phyloP scores from a whole-genome alignment of 768 basidiomycete genomes.

The Erythrobasidium yunnanense region DNA sequence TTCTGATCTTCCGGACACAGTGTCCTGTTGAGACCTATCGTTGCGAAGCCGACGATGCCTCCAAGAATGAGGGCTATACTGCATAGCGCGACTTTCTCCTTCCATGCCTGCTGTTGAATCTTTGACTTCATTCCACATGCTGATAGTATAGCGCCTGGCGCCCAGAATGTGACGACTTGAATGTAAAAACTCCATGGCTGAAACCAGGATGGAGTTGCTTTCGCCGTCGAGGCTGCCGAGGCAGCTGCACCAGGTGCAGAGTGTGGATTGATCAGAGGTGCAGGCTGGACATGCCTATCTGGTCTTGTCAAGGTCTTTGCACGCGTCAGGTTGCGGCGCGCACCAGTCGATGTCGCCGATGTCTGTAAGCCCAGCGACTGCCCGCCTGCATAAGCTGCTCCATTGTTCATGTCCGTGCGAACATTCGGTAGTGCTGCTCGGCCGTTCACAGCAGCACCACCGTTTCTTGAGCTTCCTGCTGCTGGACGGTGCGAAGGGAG shows the following conservation, averaged over 20 bases:
- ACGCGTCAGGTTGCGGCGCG: constrained; percentile 20
- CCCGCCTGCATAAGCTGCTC: background rate
- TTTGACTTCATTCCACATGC: constrained; percentile 69
- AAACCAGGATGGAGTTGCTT: constrained; percentile 34
- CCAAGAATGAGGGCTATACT: constrained; percentile 72
- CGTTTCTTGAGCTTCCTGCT: background rate
- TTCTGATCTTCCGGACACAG: constrained; percentile 61
- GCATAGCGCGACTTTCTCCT: constrained; percentile 90
- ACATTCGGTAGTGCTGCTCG: background rate
- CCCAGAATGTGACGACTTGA: constrained; percentile 76
- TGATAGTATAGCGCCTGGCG: constrained; percentile 62
- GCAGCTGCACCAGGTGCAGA: constrained; percentile 37
- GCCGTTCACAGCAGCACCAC: background rate
- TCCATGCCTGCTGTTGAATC: constrained; percentile 76
- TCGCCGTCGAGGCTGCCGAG: constrained; percentile 34
- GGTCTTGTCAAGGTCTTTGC: constrained; percentile 88
- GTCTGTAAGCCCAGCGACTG: background rate
- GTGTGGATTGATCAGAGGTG: constrained; percentile 82
- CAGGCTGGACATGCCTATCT: constrained; percentile 84
- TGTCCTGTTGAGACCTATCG: constrained; percentile 84
- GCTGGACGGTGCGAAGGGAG: constrained; percentile 4
- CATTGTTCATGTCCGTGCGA: background rate
- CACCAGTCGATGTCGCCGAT: background rate
- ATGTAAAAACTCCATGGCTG: constrained; percentile 71
- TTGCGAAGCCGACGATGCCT: constrained; percentile 71